phyloP scores from a whole-genome alignment of 768 basidiomycete genomes.

The Kwoniella bestiolae region DNA sequence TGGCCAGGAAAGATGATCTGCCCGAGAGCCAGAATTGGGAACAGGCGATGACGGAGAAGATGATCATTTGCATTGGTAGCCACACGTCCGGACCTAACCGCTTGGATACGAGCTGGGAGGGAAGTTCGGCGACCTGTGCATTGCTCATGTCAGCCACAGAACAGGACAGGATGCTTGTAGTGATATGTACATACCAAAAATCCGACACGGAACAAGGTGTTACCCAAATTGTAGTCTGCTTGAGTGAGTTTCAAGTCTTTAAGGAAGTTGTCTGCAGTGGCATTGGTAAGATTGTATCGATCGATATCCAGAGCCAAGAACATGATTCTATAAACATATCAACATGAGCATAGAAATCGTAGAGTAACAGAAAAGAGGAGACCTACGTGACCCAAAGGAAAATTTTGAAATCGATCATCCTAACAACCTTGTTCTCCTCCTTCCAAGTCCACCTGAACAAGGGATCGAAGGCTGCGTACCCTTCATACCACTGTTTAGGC shows the following conservation, averaged over 20 bases:
- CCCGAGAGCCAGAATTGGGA: conserved; percentile 68
- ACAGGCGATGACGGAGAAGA: conserved; percentile 66
- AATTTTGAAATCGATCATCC: conserved; percentile 68
- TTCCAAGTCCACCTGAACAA: conserved; percentile 72
- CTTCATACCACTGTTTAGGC: conserved; percentile 25
- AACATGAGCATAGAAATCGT: not conserved
- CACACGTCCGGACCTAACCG: conserved; percentile 69
- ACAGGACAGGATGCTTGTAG: too few relatives aligned
- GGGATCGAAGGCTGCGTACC: conserved; percentile 67
- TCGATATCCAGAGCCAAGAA: conserved; percentile 62
- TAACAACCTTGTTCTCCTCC: conserved; percentile 65
- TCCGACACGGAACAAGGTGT: conserved; percentile 64
- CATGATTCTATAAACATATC: conserved; percentile 59
- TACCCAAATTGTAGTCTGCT: conserved; percentile 60
- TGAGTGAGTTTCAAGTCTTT: conserved; percentile 65
- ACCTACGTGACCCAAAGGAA: conserved; percentile 53
- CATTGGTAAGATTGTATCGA: conserved; percentile 67
- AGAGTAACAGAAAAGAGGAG: not conserved
- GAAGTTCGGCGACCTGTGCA: conserved; percentile 64
- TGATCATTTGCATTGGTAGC: conserved; percentile 41
- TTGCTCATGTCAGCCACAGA: not conserved
- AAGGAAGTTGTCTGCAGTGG: conserved; percentile 73
- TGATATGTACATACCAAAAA: conserved; percentile 24
- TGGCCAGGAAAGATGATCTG: conserved; percentile 64
- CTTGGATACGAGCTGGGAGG: conserved; percentile 71